Evolutionary conservation across 176 grass and related monocot species (phyloP), one percentile per base, ranked within the genome.

Genomic region (Lolium multiflorum): DNA sequence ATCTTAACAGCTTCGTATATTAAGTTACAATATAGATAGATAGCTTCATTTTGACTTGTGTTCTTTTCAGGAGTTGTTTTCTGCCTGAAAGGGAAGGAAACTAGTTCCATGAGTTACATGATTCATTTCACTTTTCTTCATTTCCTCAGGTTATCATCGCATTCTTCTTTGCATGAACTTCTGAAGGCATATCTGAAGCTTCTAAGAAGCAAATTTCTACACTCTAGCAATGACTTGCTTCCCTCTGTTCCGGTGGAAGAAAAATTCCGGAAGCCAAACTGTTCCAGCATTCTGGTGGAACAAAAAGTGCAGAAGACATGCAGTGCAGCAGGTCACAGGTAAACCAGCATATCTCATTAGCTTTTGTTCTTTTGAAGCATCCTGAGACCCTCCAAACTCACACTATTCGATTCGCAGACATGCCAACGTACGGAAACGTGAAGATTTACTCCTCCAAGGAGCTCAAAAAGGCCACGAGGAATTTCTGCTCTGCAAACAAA

Each of bases 401-500:
- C 59, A 21, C 2, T 13, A 51, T 78, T 68, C 77, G 81, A 25
- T 59, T 74, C 0, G 2, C 79, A 95, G 95, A 88, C 60, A 81
- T 84, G 52, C 72, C 73, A 0, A 67, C 44, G 9, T 4, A 76
- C 8, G 50, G 92, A 7, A 92, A 93, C 56, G 89, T 92, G 46
- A 98, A 90, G 84, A 89, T 93, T 18, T 98, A 92, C 86, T 86
- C 93, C 12, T 92, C 75, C 83, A 98, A 87, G 60, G 91, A 95
- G 60, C 62, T 98, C 60, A 92, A 54, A 58, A 90, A 84, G 87
- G 96, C 96, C 28, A 98, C 93, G 31, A 81, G 89, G 63, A 90
- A 94, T 21, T 98, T 98, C 81, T 66, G 54, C 78, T 24, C 26
- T 7, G 73, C 39, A 66, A 93, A 94, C 70, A 98, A 92, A 89